Conservation (phyloP, 2,329 filamentous ascomycete genomes). For the Talaromyces pinophilus region DNA sequence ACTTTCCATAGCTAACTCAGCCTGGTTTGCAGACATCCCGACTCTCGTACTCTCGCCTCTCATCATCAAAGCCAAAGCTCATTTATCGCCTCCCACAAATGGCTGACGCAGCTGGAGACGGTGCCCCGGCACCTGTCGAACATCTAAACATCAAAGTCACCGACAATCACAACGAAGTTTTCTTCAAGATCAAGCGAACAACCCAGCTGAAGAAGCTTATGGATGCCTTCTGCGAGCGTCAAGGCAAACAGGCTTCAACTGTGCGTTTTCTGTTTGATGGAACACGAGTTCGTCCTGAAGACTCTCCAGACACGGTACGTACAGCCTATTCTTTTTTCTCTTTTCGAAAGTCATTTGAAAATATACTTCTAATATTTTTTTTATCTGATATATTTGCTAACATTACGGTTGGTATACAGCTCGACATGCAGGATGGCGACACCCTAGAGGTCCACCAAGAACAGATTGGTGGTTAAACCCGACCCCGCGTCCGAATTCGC, state of each 20-base stretch:
- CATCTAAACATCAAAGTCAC: conserved; percentile 99
- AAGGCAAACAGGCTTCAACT: conserved; percentile 80
- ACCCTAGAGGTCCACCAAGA: conserved; percentile 97
- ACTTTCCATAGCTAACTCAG: background rate
- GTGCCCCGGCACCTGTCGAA: conserved; percentile 58
- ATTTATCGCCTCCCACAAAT: conserved; percentile 41
- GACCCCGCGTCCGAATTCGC: background rate
- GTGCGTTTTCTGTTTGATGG: conserved; percentile 97
- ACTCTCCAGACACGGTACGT: conserved; percentile 88
- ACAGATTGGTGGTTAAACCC: conserved; percentile 74
- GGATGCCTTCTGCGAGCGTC: conserved; percentile 95
- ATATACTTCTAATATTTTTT: background rate
- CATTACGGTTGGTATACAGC: conserved; percentile 55
- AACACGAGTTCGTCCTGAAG: conserved; percentile 81
- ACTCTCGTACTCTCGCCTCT: background rate
- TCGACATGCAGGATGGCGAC: conserved; percentile 96
- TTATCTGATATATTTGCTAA: conserved; percentile 1
- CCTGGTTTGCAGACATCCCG: background rate
- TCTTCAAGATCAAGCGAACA: conserved; percentile 99
- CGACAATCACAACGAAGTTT: conserved; percentile 99
- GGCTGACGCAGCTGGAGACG: conserved; percentile 36
- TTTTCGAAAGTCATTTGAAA: background rate
- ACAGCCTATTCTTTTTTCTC: conserved; percentile 9
- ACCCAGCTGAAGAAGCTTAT: conserved; percentile 97
- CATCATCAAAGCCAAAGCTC: background rate